Conservation (phyloP, 441 rosid species). For the Syzygium malaccense region DNA sequence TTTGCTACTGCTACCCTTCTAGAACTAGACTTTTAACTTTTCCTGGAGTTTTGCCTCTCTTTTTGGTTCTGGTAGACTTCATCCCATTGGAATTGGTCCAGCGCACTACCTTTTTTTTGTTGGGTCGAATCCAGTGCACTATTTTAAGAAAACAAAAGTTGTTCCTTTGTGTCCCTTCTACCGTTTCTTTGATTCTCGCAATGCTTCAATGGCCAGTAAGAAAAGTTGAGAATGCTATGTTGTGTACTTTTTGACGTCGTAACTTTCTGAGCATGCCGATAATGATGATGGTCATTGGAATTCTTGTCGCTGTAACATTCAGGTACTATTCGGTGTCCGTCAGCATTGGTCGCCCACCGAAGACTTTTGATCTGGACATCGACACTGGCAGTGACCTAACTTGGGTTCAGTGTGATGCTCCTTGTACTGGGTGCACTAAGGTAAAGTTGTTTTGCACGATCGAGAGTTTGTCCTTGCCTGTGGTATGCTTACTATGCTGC, state of each 20-base stretch:
- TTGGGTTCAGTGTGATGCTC: conserved; percentile 76
- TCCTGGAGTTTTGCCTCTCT: not conserved
- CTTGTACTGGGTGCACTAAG: conserved; percentile 52
- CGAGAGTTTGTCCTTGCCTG: not conserved
- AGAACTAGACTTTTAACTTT: not conserved
- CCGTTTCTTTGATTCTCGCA: not conserved
- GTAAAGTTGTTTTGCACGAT: conserved; percentile 14
- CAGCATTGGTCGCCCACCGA: conserved; percentile 45
- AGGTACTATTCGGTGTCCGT: conserved; percentile 47
- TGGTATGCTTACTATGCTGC: not conserved
- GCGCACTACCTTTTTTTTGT: too few relatives aligned
- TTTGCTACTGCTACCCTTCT: not conserved
- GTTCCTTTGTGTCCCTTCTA: not conserved
- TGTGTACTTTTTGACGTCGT: not conserved
- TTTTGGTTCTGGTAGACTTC: not conserved
- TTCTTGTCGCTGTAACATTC: not conserved
- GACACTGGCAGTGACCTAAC: conserved; percentile 75
- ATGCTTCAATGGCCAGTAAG: not conserved
- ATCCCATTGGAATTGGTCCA: not conserved
- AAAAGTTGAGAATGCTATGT: not conserved
- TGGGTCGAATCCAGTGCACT: not conserved
- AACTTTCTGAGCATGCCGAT: not conserved
- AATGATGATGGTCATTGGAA: not conserved
- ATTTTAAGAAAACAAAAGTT: not conserved
- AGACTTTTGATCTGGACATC: conserved; percentile 48